A percentile compares a stretch with the other conserved stretches of the same genome.
phyloP scores from a whole-genome alignment of 371 early-diverging fungal species.

The Nematocida minor region DNA sequence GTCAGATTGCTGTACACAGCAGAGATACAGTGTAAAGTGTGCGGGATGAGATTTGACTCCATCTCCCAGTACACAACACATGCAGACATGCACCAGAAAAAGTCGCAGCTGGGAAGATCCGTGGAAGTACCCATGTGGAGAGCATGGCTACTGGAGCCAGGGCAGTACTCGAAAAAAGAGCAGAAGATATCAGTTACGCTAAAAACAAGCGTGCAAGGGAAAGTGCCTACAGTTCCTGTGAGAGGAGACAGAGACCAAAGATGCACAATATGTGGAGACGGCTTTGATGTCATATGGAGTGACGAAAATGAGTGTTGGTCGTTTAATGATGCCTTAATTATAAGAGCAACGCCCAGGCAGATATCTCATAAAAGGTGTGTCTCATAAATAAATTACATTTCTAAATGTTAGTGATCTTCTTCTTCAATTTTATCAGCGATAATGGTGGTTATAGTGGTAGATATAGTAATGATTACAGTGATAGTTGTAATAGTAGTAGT shows the following conservation, averaged over 20 bases:
- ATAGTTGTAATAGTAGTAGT: too few relatives aligned
- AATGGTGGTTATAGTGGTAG: too few relatives aligned
- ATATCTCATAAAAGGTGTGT: constrained; percentile 47
- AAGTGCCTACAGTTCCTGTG: constrained; percentile 36
- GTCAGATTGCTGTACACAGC: constrained; percentile 16
- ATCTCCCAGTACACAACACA: constrained; percentile 11
- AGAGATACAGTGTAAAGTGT: constrained; percentile 42
- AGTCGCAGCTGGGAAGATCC: neutral
- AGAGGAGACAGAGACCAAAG: constrained; percentile 38
- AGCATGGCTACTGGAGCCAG: constrained; percentile 11
- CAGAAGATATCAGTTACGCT: constrained; percentile 4
- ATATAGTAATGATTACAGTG: too few relatives aligned
- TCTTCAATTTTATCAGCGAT: too few relatives aligned
- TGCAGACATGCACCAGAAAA: constrained; percentile 30
- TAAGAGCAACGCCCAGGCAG: constrained; percentile 25
- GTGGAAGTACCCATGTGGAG: neutral
- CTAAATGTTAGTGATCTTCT: too few relatives aligned
- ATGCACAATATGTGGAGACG: constrained; percentile 43
- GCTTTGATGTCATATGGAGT: constrained; percentile 47
- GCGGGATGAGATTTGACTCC: constrained; percentile 39
- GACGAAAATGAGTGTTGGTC: constrained; percentile 46
- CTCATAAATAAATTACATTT: constrained; percentile 10
- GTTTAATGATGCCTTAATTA: constrained; percentile 40
- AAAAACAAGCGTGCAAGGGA: neutral
- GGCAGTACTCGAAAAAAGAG: neutral